These are phyloP conservation scores for Leccinum uliginosum DNA, from an alignment of 768 basidiomycete genomes.

Conservation along the genomic window DNA sequence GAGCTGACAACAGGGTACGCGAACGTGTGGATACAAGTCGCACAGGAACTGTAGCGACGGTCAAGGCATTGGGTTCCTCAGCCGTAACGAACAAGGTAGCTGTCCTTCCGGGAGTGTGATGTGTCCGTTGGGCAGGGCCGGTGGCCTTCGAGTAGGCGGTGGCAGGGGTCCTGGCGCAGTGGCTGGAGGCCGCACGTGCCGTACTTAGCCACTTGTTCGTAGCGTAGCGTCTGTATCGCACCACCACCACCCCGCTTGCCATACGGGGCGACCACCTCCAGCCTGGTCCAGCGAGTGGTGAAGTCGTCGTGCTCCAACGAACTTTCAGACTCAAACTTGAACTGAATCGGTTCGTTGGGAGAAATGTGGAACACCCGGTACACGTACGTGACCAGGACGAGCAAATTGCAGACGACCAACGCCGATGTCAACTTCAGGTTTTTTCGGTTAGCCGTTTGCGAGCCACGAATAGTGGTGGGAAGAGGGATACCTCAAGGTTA, in stretches of 20 bases:
- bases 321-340: background rate
- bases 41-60: background rate
- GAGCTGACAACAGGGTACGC: background rate
- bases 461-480: background rate
- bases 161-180: too few relatives aligned
- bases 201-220: too few relatives aligned
- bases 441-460: background rate
- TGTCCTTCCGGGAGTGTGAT: background rate
- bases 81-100: background rate
- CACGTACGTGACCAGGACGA: conserved; percentile 10
- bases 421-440: background rate
- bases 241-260: too few relatives aligned
- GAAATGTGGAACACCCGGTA: conserved; percentile 3
- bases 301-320: conserved; percentile 8
- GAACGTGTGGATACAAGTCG: background rate
- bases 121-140: too few relatives aligned
- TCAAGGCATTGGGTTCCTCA: conserved; percentile 4
- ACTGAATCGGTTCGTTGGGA: background rate
- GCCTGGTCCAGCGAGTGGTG: too few relatives aligned
- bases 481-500: background rate
- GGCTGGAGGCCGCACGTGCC: too few relatives aligned
- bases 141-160: too few relatives aligned
- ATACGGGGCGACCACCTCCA: too few relatives aligned
- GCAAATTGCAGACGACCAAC: conserved; percentile 12
- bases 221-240: too few relatives aligned